Evolutionary conservation across 2,329 filamentous ascomycete genomes (phyloP).

Genomic region (Xylaria sp.): DNA sequence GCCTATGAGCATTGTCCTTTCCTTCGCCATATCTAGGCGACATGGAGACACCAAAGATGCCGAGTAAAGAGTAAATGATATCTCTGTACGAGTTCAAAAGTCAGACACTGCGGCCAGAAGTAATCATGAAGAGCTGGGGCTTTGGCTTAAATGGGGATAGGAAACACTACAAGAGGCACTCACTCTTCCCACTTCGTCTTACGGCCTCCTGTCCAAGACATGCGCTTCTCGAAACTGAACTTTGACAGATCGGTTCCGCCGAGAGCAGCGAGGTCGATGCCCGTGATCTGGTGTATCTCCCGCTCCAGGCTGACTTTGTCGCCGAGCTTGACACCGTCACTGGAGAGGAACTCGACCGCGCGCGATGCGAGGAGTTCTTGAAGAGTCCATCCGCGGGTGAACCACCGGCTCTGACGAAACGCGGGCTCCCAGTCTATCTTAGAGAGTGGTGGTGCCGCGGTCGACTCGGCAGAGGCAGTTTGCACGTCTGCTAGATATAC

Average conservation of each 20-base stretch:
- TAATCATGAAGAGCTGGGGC: background rate
- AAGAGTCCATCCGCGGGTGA: conserved; percentile 21
- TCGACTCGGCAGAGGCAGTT: too few species aligned
- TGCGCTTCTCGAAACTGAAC: conserved; percentile 20
- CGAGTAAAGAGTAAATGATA: conserved; percentile 35
- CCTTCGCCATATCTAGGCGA: conserved; percentile 35
- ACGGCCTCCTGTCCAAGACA: conserved; percentile 26
- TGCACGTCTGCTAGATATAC: conserved; percentile 8
- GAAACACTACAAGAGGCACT: background rate
- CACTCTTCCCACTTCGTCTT: conserved; percentile 28
- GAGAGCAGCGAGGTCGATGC: conserved; percentile 13
- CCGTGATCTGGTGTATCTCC: conserved; percentile 8
- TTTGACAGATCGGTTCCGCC: conserved; percentile 5
- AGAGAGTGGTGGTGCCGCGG: background rate
- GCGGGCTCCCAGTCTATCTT: background rate
- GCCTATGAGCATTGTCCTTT: conserved; percentile 28
- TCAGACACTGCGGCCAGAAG: background rate
- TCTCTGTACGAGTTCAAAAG: conserved; percentile 28
- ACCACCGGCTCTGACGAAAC: conserved; percentile 17
- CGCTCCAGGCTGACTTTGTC: conserved; percentile 11
- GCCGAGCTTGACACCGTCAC: conserved; percentile 9
- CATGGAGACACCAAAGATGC: conserved; percentile 36
- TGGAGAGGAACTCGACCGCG: conserved; percentile 16
- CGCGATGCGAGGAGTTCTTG: conserved; percentile 28
- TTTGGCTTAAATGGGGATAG: background rate